Evolutionary conservation across 305 asterid genomes (phyloP).

Genomic region (Fraxinus ornus): DNA sequence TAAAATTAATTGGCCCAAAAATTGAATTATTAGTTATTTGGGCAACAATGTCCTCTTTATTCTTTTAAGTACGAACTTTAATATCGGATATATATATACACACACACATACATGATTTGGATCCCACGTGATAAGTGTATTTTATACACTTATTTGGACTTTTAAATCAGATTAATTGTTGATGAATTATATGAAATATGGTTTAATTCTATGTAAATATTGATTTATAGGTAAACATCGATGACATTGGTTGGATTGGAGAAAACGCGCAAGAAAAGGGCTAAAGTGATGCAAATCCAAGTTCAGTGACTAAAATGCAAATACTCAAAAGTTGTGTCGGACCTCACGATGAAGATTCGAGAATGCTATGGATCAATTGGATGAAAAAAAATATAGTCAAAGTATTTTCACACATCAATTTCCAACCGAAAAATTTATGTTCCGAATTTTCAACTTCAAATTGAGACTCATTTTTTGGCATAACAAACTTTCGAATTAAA

Average conservation of each 20-base stretch:
- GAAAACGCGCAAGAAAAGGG: background rate
- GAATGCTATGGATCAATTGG: background rate
- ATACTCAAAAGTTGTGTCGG: background rate
- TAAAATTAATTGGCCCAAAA: background rate
- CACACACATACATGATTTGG: background rate
- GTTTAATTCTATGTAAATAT: background rate
- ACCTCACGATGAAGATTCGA: background rate
- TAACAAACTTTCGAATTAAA: background rate
- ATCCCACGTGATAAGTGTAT: background rate
- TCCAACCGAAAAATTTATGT: too few species aligned
- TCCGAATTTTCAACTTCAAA: background rate
- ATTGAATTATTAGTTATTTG: background rate
- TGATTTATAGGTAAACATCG: background rate
- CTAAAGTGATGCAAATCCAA: background rate
- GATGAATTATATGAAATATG: background rate
- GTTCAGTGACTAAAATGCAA: background rate
- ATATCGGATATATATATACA: too few species aligned
- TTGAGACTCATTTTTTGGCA: background rate
- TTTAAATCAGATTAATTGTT: background rate
- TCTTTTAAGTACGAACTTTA: too few species aligned
- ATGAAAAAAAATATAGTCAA: background rate
- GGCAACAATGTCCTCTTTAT: too few species aligned
- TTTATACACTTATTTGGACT: too few species aligned
- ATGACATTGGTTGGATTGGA: background rate
- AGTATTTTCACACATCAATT: background rate